Percentiles rank a stretch among this genome's conserved stretches.
Conservation (phyloP, 2,329 filamentous ascomycete genomes). For the Cercospora zeina region DNA sequence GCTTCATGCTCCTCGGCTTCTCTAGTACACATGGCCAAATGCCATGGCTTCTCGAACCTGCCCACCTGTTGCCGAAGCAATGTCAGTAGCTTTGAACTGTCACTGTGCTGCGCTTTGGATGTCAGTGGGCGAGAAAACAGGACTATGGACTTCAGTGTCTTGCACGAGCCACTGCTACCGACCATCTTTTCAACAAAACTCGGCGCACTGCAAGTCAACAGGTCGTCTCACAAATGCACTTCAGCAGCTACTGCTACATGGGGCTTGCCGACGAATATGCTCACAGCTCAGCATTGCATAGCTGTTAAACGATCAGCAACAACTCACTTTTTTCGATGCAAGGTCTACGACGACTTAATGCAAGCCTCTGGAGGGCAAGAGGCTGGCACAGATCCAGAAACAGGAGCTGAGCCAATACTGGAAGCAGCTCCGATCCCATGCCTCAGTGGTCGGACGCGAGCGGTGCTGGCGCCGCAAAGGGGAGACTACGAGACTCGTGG, state of each 20-base stretch:
- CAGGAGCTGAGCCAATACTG: background rate
- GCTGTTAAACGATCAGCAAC: background rate
- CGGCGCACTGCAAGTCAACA: no score
- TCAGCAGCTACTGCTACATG: no score
- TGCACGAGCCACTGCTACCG: background rate
- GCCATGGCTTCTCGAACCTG: background rate
- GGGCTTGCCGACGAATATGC: background rate
- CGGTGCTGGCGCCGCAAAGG: background rate
- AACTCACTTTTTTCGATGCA: no score
- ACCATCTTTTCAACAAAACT: background rate
- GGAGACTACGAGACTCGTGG: background rate
- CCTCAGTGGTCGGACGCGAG: background rate
- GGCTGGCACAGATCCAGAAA: no score
- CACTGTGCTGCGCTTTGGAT: background rate
- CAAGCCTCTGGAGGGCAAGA: no score
- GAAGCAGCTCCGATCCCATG: background rate
- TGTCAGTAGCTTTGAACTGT: no score
- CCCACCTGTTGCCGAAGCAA: background rate
- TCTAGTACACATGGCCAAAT: background rate
- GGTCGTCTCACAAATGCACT: no score
- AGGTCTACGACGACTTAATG: no score
- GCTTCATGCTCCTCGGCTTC: background rate
- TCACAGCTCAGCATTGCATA: no score
- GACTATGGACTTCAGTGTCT: background rate
- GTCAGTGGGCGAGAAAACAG: background rate